Conservation (phyloP, 2,329 filamentous ascomycete species). For the Byssothecium circinans region DNA sequence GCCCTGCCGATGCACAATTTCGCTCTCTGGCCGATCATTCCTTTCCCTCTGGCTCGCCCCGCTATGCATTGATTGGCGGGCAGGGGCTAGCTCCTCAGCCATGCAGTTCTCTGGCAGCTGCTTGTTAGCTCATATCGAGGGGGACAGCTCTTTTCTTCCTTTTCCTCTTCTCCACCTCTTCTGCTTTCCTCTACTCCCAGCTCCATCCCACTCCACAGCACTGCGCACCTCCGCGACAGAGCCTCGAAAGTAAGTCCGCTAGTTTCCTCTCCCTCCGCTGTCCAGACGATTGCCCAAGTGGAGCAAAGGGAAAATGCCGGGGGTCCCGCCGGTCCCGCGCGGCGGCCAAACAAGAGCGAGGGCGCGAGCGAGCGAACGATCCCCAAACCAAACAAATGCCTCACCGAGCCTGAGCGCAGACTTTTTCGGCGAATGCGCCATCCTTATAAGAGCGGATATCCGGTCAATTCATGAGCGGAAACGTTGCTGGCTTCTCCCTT, state of each 20-base stretch:
- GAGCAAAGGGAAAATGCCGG: constrained; percentile 22
- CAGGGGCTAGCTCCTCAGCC: not conserved
- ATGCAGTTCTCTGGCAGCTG: not conserved
- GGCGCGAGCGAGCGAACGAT: too few relatives aligned
- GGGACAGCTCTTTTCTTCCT: not conserved
- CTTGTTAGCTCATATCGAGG: not conserved
- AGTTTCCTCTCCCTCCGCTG: constrained; percentile 13
- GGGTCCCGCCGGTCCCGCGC: constrained; percentile 32
- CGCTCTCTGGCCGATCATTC: not conserved
- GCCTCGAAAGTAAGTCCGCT: constrained; percentile 32
- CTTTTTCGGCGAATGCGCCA: constrained; percentile 33
- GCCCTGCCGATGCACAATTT: not conserved
- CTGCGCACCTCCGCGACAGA: constrained; percentile 11
- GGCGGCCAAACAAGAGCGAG: constrained; percentile 20
- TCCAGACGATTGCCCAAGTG: constrained; percentile 20
- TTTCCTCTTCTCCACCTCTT: not conserved
- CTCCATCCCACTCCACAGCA: constrained; percentile 1
- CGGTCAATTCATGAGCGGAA: constrained; percentile 13
- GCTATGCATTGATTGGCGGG: constrained; percentile 1
- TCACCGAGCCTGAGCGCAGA: constrained; percentile 30
- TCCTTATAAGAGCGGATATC: constrained; percentile 33
- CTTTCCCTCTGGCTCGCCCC: constrained; percentile 8
- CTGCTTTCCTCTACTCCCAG: not conserved
- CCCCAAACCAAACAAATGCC: constrained; percentile 38
- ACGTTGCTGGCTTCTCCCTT: constrained; percentile 1